Evolutionary conservation across 495 filamentous ascomycete species (phyloP).

Genomic region (Podospora pseudoanserina): DNA sequence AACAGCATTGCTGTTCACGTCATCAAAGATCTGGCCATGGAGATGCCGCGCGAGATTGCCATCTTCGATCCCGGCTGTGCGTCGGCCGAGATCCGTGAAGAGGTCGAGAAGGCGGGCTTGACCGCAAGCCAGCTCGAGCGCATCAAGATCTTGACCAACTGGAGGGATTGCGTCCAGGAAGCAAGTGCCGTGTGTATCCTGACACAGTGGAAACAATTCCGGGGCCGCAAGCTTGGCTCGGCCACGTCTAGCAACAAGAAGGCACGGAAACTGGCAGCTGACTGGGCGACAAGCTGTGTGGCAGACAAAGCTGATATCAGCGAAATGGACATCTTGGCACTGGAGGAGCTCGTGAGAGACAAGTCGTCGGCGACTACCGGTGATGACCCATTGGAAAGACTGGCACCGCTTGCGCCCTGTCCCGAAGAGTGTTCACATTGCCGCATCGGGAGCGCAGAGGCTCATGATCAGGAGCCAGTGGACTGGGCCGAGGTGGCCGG

Average conservation of each 20-base stretch:
- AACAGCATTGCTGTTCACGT: conserved; percentile 68
- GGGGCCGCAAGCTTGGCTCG: conserved; percentile 17
- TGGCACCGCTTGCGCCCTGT: conserved; percentile 22
- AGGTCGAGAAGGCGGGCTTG: conserved; percentile 40
- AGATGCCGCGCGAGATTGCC: conserved; percentile 59
- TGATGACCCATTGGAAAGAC: conserved; percentile 28
- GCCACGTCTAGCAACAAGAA: neutral
- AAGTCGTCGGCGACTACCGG: neutral
- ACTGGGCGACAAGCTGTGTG: neutral
- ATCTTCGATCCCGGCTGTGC: conserved; percentile 72
- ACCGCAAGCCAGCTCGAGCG: conserved; percentile 36
- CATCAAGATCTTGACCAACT: conserved; percentile 37
- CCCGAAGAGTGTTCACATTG: conserved; percentile 34
- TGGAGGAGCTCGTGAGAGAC: conserved; percentile 20
- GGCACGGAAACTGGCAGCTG: neutral
- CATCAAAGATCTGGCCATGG: conserved; percentile 59
- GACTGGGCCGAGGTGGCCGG: conserved; percentile 52
- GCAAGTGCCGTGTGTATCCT: conserved; percentile 30
- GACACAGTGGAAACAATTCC: conserved; percentile 35
- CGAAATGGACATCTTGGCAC: conserved; percentile 24
- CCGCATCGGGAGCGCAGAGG: conserved; percentile 8
- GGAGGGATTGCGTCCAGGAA: conserved; percentile 46
- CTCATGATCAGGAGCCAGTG: conserved; percentile 31
- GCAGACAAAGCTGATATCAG: conserved; percentile 7
- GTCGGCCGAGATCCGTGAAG: conserved; percentile 36